These are phyloP conservation scores for Vitellaria paradoxa DNA, from an alignment of 179 eudicot genomes.

Conservation along the genomic window DNA sequence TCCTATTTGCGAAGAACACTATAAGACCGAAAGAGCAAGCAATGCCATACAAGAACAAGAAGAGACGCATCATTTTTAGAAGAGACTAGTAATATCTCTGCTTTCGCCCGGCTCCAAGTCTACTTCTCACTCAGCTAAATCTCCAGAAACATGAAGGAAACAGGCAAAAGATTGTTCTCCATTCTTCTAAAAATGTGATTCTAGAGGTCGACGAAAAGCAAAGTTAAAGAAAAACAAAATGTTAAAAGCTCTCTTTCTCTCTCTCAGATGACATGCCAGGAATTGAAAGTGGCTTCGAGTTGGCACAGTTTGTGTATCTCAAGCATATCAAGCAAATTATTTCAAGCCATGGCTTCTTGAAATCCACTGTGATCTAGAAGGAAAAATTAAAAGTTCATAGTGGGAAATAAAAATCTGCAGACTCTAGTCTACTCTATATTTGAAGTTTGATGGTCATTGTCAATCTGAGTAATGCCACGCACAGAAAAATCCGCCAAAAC, in stretches of 20 bases:
- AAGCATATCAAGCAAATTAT: not conserved
- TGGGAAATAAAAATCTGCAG: not conserved
- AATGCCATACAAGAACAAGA: too few species aligned
- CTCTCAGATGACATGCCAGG: not conserved
- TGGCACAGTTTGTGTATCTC: not conserved
- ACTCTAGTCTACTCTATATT: not conserved
- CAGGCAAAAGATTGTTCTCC: not conserved
- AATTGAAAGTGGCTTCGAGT: not conserved
- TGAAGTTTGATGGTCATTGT: not conserved
- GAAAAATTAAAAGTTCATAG: not conserved
- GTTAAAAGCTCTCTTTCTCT: not conserved
- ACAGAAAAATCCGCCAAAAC: too few species aligned
- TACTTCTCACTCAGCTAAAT: not conserved
- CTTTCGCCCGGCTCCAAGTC: too few species aligned
- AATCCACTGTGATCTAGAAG: not conserved
- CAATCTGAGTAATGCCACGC: too few species aligned
- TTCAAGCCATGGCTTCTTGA: not conserved
- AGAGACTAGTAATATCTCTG: too few species aligned
- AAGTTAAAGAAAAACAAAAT: not conserved
- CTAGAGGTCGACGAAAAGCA: not conserved
- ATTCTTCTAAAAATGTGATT: not conserved
- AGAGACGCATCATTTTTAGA: too few species aligned
- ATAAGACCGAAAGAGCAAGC: too few species aligned
- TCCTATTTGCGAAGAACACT: too few species aligned
- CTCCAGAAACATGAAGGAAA: not conserved